These are phyloP conservation scores for Gautieria morchelliformis DNA, from an alignment of 768 basidiomycete species.

Conservation along the genomic window DNA sequence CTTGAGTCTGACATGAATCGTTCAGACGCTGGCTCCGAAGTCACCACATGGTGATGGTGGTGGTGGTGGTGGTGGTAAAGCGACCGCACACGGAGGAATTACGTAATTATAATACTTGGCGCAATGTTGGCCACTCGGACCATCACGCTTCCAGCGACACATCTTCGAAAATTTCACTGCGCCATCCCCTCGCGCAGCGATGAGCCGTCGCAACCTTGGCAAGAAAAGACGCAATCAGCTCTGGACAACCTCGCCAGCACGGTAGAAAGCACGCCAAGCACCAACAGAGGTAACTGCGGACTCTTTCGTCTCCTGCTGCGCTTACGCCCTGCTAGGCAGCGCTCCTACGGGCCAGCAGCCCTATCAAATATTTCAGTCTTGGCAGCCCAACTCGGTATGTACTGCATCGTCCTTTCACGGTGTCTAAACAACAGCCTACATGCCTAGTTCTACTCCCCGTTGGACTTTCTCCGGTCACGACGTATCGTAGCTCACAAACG, in stretches of 20 bases:
- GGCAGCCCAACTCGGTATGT: neutral
- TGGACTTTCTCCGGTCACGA: conserved; percentile 9
- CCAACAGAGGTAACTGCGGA: neutral
- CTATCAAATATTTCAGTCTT: neutral
- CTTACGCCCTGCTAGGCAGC: neutral
- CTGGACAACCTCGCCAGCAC: neutral
- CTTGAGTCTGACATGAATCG: conserved; percentile 6
- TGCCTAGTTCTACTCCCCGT: conserved; percentile 12
- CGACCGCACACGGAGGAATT: neutral
- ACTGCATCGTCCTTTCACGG: neutral
- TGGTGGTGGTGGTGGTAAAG: conserved; percentile 5
- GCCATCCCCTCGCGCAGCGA: neutral
- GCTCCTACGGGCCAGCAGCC: neutral
- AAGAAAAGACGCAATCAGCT: neutral
- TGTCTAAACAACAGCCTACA: neutral
- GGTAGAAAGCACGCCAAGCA: neutral
- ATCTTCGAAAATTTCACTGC: neutral
- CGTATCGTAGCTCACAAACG: conserved; percentile 8
- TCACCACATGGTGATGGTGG: conserved; percentile 3
- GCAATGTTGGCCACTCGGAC: neutral
- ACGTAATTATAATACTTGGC: neutral
- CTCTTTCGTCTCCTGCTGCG: neutral
- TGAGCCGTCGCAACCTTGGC: neutral
- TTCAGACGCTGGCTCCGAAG: neutral
- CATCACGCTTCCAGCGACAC: neutral